A percentile compares a stretch with the other conserved stretches of the same genome.
Conservation (phyloP, 257 asterid species). For the Plantago major region DNA sequence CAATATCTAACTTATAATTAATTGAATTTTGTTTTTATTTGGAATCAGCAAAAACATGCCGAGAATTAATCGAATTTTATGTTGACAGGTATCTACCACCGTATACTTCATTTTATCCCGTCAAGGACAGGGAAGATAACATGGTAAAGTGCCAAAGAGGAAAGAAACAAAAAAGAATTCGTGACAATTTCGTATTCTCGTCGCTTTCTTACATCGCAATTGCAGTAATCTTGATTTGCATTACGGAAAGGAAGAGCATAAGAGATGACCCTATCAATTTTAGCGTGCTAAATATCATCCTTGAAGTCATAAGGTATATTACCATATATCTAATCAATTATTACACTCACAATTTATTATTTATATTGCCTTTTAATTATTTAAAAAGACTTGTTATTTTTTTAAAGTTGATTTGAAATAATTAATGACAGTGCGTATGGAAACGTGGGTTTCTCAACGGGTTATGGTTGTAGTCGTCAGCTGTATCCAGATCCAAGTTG, state of each 20-base stretch:
- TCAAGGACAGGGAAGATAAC: slow-evolving; percentile 15
- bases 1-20: too few relatives aligned
- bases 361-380: too few relatives aligned
- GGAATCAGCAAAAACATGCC: too few relatives aligned
- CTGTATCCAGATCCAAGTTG: slow-evolving; percentile 44
- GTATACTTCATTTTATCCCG: slow-evolving; percentile 58
- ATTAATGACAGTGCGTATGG: slow-evolving; percentile 70
- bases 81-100: slow-evolving; percentile 67
- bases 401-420: too few relatives aligned
- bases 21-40: too few relatives aligned
- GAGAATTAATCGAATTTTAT: too few relatives aligned
- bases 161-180: slow-evolving; percentile 15
- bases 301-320: slow-evolving; percentile 72
- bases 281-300: slow-evolving; percentile 42
- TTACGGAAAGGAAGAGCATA: slow-evolving; percentile 46
- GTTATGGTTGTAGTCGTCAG: slow-evolving; percentile 58
- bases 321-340: too few relatives aligned
- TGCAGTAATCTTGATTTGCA: slow-evolving; percentile 52
- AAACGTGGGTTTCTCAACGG: slow-evolving; percentile 74
- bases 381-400: too few relatives aligned
- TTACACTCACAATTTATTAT: too few relatives aligned
- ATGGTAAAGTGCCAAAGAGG: not conserved
- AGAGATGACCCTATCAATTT: slow-evolving; percentile 70
- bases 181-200: slow-evolving; percentile 44
- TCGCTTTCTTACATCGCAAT: slow-evolving; percentile 52